Evolutionary conservation across 2,329 filamentous ascomycete species (phyloP).

Genomic region (Madurella fahalii): DNA sequence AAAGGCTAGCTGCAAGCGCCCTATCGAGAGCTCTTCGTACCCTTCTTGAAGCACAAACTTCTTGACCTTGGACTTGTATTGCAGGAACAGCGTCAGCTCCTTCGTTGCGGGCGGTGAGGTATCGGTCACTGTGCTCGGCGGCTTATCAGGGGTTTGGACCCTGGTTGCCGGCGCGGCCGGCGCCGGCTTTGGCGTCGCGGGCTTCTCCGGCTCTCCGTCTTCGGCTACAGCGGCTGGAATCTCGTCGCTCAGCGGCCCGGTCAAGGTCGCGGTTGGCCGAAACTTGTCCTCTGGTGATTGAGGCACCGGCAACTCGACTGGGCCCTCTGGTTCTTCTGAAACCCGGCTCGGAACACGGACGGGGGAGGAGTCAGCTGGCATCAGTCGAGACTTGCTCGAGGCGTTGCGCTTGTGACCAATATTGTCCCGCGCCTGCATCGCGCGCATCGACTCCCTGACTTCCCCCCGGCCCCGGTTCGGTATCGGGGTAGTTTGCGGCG

Average conservation of each 20-base stretch:
- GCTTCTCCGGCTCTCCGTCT: slow-evolving; percentile 25
- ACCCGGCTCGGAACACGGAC: slow-evolving; percentile 57
- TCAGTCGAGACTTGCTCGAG: slow-evolving; percentile 40
- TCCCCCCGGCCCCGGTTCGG: slow-evolving; percentile 79
- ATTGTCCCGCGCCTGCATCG: slow-evolving; percentile 53
- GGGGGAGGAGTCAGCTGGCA: slow-evolving; percentile 55
- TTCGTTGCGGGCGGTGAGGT: slow-evolving; percentile 71
- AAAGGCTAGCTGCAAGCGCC: slow-evolving; percentile 86
- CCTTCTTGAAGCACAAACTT: slow-evolving; percentile 89
- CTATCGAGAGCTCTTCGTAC: slow-evolving; percentile 77
- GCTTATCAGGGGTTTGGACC: slow-evolving; percentile 40
- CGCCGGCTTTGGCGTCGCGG: slow-evolving; percentile 4
- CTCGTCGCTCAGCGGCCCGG: slow-evolving; percentile 51
- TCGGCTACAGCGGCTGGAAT: slow-evolving; percentile 36
- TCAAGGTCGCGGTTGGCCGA: slow-evolving; percentile 54
- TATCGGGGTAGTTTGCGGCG: slow-evolving; percentile 74
- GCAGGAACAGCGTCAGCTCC: slow-evolving; percentile 87
- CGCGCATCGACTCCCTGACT: slow-evolving; percentile 76
- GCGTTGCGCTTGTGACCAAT: slow-evolving; percentile 46
- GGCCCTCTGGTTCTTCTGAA: slow-evolving; percentile 53
- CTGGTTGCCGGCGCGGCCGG: slow-evolving; percentile 9
- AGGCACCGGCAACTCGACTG: slow-evolving; percentile 32
- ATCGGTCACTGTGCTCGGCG: slow-evolving; percentile 55
- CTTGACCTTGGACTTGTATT: slow-evolving; percentile 96
- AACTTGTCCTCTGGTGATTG: slow-evolving; percentile 66